Evolutionary conservation across 768 basidiomycete species (phyloP).

Genomic region (Leucosporidium yakuticum): DNA sequence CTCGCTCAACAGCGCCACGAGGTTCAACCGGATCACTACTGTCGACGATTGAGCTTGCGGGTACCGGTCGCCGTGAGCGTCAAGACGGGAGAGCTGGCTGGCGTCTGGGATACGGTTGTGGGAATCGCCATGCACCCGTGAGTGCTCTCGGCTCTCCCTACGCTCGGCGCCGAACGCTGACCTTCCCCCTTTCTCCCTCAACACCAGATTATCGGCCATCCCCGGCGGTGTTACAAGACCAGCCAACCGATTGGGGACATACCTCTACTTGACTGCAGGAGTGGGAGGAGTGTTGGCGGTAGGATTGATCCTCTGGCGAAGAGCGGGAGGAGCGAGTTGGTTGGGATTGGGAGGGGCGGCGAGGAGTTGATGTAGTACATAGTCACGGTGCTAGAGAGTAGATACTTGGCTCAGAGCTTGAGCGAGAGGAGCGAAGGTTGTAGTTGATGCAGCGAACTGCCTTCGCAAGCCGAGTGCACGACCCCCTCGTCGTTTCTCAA

Average conservation of each 20-base stretch:
- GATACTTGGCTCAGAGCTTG: too few species aligned
- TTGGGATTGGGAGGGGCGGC: not conserved
- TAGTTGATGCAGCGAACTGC: too few species aligned
- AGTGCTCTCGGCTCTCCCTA: not conserved
- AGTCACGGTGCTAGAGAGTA: too few species aligned
- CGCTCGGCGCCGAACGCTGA: constrained; percentile 41
- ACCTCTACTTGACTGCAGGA: constrained; percentile 65
- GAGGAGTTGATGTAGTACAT: not conserved
- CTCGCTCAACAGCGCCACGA: constrained; percentile 96
- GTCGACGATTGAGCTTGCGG: constrained; percentile 76
- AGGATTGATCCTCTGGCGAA: constrained; percentile 60
- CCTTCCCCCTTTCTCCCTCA: not conserved
- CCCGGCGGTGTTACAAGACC: constrained; percentile 80
- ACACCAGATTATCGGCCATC: constrained; percentile 56
- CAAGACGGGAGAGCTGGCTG: constrained; percentile 72
- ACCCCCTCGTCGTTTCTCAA: too few species aligned
- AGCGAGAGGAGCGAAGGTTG: too few species aligned
- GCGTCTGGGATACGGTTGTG: constrained; percentile 80
- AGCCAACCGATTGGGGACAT: constrained; percentile 62
- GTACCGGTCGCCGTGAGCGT: constrained; percentile 93
- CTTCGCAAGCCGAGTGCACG: too few species aligned
- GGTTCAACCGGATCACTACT: constrained; percentile 97
- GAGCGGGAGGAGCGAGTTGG: constrained; percentile 1
- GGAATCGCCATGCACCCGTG: constrained; percentile 80
- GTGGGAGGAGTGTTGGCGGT: constrained; percentile 70